Evolutionary conservation across 768 basidiomycete genomes (phyloP), one percentile per base, ranked within the genome.

Genomic region (Lepiota brunneoincarnata): DNA sequence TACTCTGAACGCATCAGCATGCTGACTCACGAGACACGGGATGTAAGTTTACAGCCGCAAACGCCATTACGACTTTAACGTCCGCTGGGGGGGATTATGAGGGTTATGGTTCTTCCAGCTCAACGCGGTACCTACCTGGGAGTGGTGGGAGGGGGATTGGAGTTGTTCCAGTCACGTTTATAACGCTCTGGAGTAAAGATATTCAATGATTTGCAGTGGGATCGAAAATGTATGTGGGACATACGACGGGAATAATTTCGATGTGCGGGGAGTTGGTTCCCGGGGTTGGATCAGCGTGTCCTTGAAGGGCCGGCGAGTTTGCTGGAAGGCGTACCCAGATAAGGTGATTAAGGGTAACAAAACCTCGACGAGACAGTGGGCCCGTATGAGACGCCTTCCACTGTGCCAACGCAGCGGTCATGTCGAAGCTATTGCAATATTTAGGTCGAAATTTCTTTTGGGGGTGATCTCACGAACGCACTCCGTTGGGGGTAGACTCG

Each of bases 201-300:
- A 28, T 3, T 28, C 7, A 28, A 49, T 64, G 64, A 64, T 75
- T 7, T 28, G 26, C 4, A 7, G 26, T 28, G 26, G 3, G 26
- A 28, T 7, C 26, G 3, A 7, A 7, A 7, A 28, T n/a, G 26
- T 28, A 28, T 7, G 7, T 28, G 26, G 26, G 26, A 28, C 26
- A 77, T 67, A 10, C 64, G 49, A 20, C 64, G 46, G 35, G 71
- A 59, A 55, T 66, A 59, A 40, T 63, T 69, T 36, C 74, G 69
- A 52, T 36, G 20, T 61, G 59, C 2, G 54, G 44, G 24, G 41
- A 40, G 23, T 54, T 48, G 12, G 24, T 26, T 1, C 40, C 44
- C 24, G 59, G 15, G 42, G 41, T 9, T 11, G 64, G 53, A 20
- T 65, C 64, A 34, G 43, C 49, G 31, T 55, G 40, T 10, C n/a